These are phyloP conservation scores for Arthrocladium fulminans DNA, from an alignment of 2,329 filamentous ascomycete species.

Conservation along the genomic window DNA sequence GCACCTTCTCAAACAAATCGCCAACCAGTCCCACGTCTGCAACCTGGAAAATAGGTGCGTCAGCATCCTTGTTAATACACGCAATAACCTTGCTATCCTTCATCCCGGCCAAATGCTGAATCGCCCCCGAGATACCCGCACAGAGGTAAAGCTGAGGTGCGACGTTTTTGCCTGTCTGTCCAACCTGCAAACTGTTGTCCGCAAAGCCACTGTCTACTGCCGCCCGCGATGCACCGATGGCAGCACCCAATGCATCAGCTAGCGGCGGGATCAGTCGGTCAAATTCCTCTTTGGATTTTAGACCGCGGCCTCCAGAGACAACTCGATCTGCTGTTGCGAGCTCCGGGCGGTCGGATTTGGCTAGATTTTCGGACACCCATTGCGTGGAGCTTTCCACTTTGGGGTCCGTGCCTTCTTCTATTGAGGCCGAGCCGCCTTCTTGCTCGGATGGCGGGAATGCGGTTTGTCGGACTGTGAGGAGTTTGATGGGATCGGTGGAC, in stretches of 20 bases:
- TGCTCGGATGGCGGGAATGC: slow-evolving; percentile 67
- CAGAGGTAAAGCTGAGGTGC: slow-evolving; percentile 92
- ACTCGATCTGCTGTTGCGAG: slow-evolving; percentile 81
- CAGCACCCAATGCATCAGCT: slow-evolving; percentile 86
- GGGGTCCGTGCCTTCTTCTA: slow-evolving; percentile 77
- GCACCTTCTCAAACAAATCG: slow-evolving; percentile 90
- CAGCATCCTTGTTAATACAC: slow-evolving; percentile 93
- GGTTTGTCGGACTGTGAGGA: slow-evolving; percentile 87
- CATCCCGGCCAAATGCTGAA: slow-evolving; percentile 98
- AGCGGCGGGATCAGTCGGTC: slow-evolving; percentile 85
- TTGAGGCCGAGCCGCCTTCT: slow-evolving; percentile 62
- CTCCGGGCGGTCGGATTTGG: slow-evolving; percentile 89
- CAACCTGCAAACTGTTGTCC: slow-evolving; percentile 96
- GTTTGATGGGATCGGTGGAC: slow-evolving; percentile 73
- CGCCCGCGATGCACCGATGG: slow-evolving; percentile 86
- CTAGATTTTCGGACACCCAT: slow-evolving; percentile 89
- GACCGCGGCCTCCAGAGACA: slow-evolving; percentile 83
- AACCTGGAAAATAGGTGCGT: slow-evolving; percentile 97
- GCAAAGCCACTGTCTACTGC: slow-evolving; percentile 96
- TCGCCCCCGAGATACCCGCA: slow-evolving; percentile 91
- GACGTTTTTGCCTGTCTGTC: slow-evolving; percentile 97
- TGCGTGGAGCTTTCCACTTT: slow-evolving; percentile 65
- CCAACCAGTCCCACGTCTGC: slow-evolving; percentile 93
- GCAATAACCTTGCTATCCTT: slow-evolving; percentile 99
- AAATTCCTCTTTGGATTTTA: slow-evolving; percentile 98